Percentiles rank a stretch among this genome's conserved stretches.
Evolutionary conservation across 1,284 basidiomycete genomes (phyloP).

Genomic region (Ganoderma lingzhi): DNA sequence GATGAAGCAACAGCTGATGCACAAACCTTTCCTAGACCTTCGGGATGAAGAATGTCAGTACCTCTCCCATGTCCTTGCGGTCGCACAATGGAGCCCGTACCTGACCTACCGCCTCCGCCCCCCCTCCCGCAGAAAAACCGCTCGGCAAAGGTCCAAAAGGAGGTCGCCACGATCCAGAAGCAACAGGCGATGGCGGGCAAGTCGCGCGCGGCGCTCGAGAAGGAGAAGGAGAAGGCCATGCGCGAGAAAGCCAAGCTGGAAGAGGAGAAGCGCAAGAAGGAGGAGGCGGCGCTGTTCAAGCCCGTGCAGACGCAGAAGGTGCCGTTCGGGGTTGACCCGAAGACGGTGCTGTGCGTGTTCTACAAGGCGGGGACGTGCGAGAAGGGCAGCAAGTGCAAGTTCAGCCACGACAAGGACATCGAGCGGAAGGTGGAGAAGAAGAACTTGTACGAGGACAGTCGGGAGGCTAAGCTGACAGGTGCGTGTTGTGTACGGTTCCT

Average conservation of each 20-base stretch:
- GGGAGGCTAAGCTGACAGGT: slow-evolving; percentile 86
- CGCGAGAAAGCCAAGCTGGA: slow-evolving; percentile 82
- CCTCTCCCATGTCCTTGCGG: slow-evolving; percentile 6
- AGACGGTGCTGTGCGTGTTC: slow-evolving; percentile 89
- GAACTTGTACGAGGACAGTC: slow-evolving; percentile 91
- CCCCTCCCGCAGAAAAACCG: slow-evolving; percentile 82
- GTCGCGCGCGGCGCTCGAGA: slow-evolving; percentile 79
- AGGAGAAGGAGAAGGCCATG: slow-evolving; percentile 81
- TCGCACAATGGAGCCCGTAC: neutral
- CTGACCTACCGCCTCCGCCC: slow-evolving; percentile 5
- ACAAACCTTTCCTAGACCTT: slow-evolving; percentile 69
- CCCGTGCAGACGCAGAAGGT: slow-evolving; percentile 88
- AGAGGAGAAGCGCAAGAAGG: slow-evolving; percentile 87
- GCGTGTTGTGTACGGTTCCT: slow-evolving; percentile 38
- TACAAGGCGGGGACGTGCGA: slow-evolving; percentile 91
- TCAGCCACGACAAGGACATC: slow-evolving; percentile 91
- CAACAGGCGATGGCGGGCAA: slow-evolving; percentile 80
- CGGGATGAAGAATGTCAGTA: slow-evolving; percentile 89
- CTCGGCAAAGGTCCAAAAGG: slow-evolving; percentile 91
- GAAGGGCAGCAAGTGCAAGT: slow-evolving; percentile 94
- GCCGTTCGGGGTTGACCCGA: slow-evolving; percentile 95
- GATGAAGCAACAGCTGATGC: slow-evolving; percentile 41
- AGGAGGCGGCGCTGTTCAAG: slow-evolving; percentile 84
- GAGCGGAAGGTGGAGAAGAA: slow-evolving; percentile 96
- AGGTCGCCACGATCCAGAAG: slow-evolving; percentile 82